Evolutionary conservation across 2,329 filamentous ascomycete species (phyloP).

Genomic region (Aspergillus brasiliensis): DNA sequence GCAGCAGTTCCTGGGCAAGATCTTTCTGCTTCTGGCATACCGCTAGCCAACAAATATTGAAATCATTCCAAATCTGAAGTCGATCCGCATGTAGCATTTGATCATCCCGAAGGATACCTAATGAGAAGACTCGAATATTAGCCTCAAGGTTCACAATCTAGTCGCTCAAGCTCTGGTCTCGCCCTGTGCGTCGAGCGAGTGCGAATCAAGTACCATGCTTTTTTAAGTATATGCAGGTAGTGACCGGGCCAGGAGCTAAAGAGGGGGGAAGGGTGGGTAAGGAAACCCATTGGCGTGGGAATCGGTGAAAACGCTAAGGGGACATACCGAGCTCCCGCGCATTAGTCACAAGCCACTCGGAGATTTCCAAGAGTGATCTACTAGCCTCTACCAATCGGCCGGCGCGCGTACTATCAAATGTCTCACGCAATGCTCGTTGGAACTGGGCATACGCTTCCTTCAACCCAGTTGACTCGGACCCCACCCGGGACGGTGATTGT

Average conservation of each 20-base stretch:
- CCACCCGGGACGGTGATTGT: constrained; percentile 18
- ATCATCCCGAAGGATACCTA: constrained; percentile 84
- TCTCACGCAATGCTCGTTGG: constrained; percentile 58
- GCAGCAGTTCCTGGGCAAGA: constrained; percentile 62
- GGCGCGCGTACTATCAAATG: constrained; percentile 71
- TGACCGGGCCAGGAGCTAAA: neutral
- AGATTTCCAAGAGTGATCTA: constrained; percentile 61
- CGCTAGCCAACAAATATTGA: constrained; percentile 89
- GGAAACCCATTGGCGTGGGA: neutral
- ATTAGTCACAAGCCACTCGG: constrained; percentile 67
- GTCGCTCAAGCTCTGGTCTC: neutral
- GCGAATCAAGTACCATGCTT: neutral
- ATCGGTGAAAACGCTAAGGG: constrained; percentile 24
- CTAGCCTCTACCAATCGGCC: constrained; percentile 63
- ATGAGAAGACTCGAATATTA: constrained; percentile 14
- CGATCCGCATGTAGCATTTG: constrained; percentile 72
- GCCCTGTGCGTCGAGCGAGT: neutral
- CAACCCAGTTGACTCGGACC: constrained; percentile 52
- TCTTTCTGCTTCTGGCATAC: constrained; percentile 83
- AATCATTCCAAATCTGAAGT: constrained; percentile 86
- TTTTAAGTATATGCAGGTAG: constrained; percentile 2
- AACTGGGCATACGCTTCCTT: constrained; percentile 70
- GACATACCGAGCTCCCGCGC: constrained; percentile 67
- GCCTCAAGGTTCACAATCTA: constrained; percentile 3
- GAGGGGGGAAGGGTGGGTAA: neutral